Conservation (phyloP, 108 stramenopile species). For the Nitzschia inconspicua region DNA sequence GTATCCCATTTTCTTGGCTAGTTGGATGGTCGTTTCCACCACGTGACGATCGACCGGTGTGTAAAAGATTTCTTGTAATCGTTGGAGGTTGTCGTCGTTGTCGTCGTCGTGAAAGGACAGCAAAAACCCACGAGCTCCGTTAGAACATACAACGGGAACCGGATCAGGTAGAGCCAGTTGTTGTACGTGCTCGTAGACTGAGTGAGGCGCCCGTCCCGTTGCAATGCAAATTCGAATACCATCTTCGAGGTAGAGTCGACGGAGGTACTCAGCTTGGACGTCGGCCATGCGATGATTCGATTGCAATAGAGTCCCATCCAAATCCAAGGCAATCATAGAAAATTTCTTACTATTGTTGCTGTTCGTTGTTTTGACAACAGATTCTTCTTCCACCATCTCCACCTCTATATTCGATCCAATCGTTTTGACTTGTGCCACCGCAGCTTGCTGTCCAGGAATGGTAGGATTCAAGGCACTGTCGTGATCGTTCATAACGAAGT, state of each 20-base stretch:
- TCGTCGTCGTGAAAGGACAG: constrained; percentile 1
- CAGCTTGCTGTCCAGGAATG: too few relatives aligned
- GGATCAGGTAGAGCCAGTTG: constrained; percentile 28
- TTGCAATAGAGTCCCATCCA: constrained; percentile 56
- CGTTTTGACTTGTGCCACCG: too few relatives aligned
- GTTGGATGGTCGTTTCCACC: constrained; percentile 20
- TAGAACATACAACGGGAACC: constrained; percentile 48
- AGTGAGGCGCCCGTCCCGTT: constrained; percentile 51
- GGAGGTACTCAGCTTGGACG: constrained; percentile 43
- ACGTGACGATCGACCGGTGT: constrained; percentile 22
- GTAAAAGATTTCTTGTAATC: constrained; percentile 24
- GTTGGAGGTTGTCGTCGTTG: constrained; percentile 4
- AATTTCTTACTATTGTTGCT: too few relatives aligned
- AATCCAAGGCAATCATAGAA: constrained; percentile 49
- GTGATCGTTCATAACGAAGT: too few relatives aligned
- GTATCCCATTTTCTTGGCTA: constrained; percentile 40
- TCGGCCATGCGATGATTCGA: constrained; percentile 41
- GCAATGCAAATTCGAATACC: constrained; percentile 51
- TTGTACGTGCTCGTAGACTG: constrained; percentile 29
- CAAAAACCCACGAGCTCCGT: constrained; percentile 51
- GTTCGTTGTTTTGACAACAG: too few relatives aligned
- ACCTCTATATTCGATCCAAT: too few relatives aligned
- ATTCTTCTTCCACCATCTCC: too few relatives aligned
- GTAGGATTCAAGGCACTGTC: too few relatives aligned
- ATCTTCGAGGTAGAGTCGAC: constrained; percentile 22